Conservation (phyloP, 1,139 yeast species). For the Yamadazyma membranifaciens region DNA sequence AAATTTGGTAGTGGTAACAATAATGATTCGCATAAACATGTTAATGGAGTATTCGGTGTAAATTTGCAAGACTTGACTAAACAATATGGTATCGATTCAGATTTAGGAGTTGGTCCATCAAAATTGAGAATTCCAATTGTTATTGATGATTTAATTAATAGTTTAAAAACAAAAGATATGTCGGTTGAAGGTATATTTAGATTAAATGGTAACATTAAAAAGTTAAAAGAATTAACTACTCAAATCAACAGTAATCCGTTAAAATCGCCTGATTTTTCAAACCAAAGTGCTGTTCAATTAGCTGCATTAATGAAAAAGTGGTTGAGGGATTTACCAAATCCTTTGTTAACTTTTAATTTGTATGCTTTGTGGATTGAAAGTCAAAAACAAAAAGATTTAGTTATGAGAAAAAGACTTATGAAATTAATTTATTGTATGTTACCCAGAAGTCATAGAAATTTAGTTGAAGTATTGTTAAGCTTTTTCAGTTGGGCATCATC, state of each 20-base stretch:
- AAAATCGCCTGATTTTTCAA: conserved; percentile 67
- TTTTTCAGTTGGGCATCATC: conserved; percentile 96
- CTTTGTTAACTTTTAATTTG: conserved; percentile 73
- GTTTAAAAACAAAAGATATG: conserved; percentile 90
- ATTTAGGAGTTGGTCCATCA: conserved; percentile 82
- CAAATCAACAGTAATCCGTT: conserved; percentile 74
- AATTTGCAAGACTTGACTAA: conserved; percentile 70
- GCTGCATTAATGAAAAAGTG: conserved; percentile 94
- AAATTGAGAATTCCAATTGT: conserved; percentile 80
- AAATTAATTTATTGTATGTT: conserved; percentile 76
- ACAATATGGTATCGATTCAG: conserved; percentile 82
- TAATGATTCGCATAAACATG: conserved; percentile 26
- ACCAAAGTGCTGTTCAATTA: conserved; percentile 85
- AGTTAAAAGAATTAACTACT: conserved; percentile 71
- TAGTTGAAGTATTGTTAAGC: conserved; percentile 79
- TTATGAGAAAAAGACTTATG: conserved; percentile 53
- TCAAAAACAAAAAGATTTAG: conserved; percentile 53
- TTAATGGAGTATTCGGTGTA: conserved; percentile 67
- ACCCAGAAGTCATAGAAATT: conserved; percentile 80
- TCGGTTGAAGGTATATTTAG: conserved; percentile 96
- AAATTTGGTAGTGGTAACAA: conserved; percentile 28
- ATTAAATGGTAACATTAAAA: conserved; percentile 91
- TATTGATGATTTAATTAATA: conserved; percentile 80
- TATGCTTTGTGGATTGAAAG: conserved; percentile 82
- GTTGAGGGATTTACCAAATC: conserved; percentile 89